Evolutionary conservation across 2,329 filamentous ascomycete species (phyloP).

Genomic region (Ophiostoma sp.): DNA sequence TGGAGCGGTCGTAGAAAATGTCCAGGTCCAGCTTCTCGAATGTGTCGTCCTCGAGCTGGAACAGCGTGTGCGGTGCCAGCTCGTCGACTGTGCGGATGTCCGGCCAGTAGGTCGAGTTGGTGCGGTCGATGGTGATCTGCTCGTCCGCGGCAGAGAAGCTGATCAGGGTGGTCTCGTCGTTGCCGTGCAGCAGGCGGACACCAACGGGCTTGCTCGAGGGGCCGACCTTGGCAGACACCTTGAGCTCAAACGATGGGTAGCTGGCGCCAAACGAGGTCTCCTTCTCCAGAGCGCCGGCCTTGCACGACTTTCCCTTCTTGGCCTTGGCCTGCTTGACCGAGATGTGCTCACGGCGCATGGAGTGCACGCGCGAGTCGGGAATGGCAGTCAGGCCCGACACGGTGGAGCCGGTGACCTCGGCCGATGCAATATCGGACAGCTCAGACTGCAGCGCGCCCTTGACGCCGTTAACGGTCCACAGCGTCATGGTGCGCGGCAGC

Average conservation of each 20-base stretch:
- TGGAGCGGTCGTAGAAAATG: slow-evolving; percentile 39
- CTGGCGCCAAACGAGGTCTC: not conserved
- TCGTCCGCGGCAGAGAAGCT: slow-evolving; percentile 38
- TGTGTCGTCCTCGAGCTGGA: slow-evolving; percentile 32
- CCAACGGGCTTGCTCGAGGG: slow-evolving; percentile 9
- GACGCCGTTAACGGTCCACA: slow-evolving; percentile 38
- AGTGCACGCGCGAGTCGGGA: slow-evolving; percentile 1
- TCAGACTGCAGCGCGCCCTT: slow-evolving; percentile 35
- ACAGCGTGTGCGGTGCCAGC: slow-evolving; percentile 44
- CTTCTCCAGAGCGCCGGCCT: not conserved
- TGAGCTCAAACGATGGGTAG: not conserved
- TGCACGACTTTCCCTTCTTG: not conserved
- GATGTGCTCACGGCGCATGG: slow-evolving; percentile 2
- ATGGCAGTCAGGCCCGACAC: slow-evolving; percentile 18
- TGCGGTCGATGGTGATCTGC: slow-evolving; percentile 39
- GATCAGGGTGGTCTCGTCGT: slow-evolving; percentile 34
- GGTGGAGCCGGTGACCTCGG: slow-evolving; percentile 31
- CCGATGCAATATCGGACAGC: slow-evolving; percentile 39
- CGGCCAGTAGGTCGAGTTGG: slow-evolving; percentile 32
- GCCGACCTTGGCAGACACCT: not conserved
- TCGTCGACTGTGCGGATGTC: slow-evolving; percentile 37
- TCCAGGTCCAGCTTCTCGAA: slow-evolving; percentile 39
- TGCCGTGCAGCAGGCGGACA: slow-evolving; percentile 10
- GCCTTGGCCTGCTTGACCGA: not conserved
- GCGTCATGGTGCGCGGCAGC: slow-evolving; percentile 40